Evolutionary conservation across 2,329 filamentous ascomycete genomes (phyloP).

Genomic region (Grosmannia clavigera): DNA sequence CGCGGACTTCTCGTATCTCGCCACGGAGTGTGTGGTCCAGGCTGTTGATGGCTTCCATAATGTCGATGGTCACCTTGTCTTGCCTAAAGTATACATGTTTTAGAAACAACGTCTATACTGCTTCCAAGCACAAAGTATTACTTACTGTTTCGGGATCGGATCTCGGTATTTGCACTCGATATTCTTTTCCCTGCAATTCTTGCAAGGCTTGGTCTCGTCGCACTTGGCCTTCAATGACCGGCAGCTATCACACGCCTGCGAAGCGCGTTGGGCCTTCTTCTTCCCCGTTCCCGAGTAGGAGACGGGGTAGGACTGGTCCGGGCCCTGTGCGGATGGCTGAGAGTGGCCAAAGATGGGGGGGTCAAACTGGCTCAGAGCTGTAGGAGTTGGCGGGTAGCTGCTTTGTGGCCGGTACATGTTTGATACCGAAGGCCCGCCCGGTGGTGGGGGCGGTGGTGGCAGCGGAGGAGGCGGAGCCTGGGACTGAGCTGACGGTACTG

Average conservation of each 20-base stretch:
- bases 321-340: conserved; percentile 16
- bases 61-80: conserved; percentile 49
- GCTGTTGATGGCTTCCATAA: conserved; percentile 39
- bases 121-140: conserved; percentile 9
- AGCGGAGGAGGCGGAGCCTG: background rate
- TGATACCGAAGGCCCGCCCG: background rate
- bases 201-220: conserved; percentile 73
- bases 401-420: background rate
- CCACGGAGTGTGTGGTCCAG: conserved; percentile 21
- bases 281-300: conserved; percentile 36
- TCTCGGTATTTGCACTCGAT: conserved; percentile 81
- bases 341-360: conserved; percentile 12
- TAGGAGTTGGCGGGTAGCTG: background rate
- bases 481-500: background rate
- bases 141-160: conserved; percentile 81
- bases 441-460: background rate
- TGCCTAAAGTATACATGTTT: conserved; percentile 24
- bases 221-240: conserved; percentile 82
- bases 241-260: conserved; percentile 80
- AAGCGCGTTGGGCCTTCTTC: conserved; percentile 52
- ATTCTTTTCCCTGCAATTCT: conserved; percentile 78
- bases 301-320: conserved; percentile 28
- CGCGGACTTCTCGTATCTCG: background rate
- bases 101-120: background rate
- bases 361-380: background rate